Evolutionary conservation across 495 filamentous ascomycete genomes (phyloP).

Genomic region (Aspergillus diversus): DNA sequence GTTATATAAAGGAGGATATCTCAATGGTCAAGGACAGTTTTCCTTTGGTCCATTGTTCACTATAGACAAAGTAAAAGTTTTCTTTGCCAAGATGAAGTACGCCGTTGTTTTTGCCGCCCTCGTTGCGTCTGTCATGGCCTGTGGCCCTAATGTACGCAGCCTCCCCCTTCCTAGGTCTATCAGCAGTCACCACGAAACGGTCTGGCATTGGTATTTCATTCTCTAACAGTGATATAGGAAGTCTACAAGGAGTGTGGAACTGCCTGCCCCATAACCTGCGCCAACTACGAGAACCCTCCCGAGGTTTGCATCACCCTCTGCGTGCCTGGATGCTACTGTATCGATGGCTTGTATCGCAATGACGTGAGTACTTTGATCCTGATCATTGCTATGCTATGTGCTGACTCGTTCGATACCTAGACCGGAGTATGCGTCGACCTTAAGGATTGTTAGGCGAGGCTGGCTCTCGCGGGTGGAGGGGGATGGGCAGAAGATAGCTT

Average conservation of each 20-base stretch:
- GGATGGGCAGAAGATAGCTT: no score
- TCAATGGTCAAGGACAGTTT: no score
- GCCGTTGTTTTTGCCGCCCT: background rate
- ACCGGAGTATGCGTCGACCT: background rate
- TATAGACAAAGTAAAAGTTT: background rate
- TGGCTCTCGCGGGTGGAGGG: no score
- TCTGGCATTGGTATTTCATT: no score
- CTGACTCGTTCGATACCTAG: background rate
- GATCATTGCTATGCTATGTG: background rate
- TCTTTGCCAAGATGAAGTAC: background rate
- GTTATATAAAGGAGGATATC: background rate
- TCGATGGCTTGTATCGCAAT: background rate
- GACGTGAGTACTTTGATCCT: background rate
- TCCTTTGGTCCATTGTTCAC: background rate
- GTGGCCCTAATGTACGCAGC: background rate
- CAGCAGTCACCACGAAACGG: no score
- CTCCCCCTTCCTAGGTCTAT: no score
- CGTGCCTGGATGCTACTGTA: constrained; percentile 8
- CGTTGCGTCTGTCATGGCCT: background rate
- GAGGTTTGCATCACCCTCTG: constrained; percentile 5
- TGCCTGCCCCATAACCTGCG: background rate
- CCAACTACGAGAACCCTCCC: constrained; percentile 1
- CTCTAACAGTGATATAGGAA: background rate
- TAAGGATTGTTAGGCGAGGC: background rate
- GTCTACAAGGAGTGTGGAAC: constrained; percentile 7